Evolutionary conservation across 495 filamentous ascomycete genomes (phyloP).

Genomic region (Xylaria bambusicola): DNA sequence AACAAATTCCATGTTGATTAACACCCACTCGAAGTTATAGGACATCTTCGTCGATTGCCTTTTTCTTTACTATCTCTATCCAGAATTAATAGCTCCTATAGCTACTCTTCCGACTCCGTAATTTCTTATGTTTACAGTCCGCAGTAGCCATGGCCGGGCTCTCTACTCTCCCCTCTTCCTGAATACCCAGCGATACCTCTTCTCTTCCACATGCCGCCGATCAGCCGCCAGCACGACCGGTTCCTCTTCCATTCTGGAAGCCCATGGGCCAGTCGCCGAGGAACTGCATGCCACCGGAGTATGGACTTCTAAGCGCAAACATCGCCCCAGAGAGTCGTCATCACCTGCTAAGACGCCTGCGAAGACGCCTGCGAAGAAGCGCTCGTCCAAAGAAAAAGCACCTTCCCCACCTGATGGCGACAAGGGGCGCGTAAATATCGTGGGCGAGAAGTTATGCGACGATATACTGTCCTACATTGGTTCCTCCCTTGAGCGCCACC

Average conservation of each 20-base stretch:
- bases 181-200: neutral
- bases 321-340: too few relatives aligned
- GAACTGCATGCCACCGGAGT: slow-evolving; percentile 20
- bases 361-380: neutral
- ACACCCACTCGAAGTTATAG: too few relatives aligned
- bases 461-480: slow-evolving; percentile 43
- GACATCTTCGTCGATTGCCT: too few relatives aligned
- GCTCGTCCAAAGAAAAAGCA: neutral
- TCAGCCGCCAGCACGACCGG: neutral
- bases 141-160: slow-evolving; percentile 24
- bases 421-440: slow-evolving; percentile 51
- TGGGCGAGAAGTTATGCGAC: slow-evolving; percentile 60
- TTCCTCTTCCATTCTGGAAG: neutral
- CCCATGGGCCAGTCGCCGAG: slow-evolving; percentile 21
- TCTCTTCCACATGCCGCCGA: neutral
- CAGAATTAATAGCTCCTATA: neutral
- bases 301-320: slow-evolving; percentile 11
- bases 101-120: neutral
- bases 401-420: slow-evolving; percentile 10
- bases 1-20: too few relatives aligned
- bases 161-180: slow-evolving; percentile 15
- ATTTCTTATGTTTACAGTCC: slow-evolving; percentile 31
- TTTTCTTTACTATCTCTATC: too few relatives aligned
- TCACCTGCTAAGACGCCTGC: neutral
- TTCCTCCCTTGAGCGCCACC: slow-evolving; percentile 58